Percentiles rank a stretch among this genome's conserved stretches.
phyloP scores from a whole-genome alignment of 345 rosid species.

The Camelina neglecta region DNA sequence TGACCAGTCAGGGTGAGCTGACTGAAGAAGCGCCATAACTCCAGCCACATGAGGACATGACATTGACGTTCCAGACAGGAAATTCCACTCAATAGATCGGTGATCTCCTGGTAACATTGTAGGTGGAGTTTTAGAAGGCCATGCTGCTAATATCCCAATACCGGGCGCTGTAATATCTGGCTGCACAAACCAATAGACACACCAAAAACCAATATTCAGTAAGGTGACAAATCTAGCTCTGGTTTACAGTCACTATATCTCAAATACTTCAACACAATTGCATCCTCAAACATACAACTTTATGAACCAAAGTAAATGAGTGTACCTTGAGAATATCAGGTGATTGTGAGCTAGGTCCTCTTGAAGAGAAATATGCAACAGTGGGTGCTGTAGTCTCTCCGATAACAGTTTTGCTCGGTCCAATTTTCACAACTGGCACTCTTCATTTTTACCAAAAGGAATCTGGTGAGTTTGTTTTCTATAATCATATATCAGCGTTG shows the following conservation, averaged over 20 bases:
- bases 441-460: slow-evolving; percentile 43
- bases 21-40: slow-evolving; percentile 62
- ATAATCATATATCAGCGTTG: neutral
- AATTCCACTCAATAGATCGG: slow-evolving; percentile 57
- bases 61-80: slow-evolving; percentile 78
- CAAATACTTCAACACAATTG: neutral
- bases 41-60: slow-evolving; percentile 81
- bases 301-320: neutral
- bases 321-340: slow-evolving; percentile 75
- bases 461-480: slow-evolving; percentile 15
- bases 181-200: slow-evolving; percentile 39
- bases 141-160: slow-evolving; percentile 68
- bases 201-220: slow-evolving; percentile 15
- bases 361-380: slow-evolving; percentile 66
- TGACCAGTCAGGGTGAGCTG: slow-evolving; percentile 71
- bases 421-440: slow-evolving; percentile 49
- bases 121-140: slow-evolving; percentile 70
- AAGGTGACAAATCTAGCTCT: slow-evolving; percentile 2
- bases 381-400: slow-evolving; percentile 64
- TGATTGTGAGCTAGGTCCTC: slow-evolving; percentile 71
- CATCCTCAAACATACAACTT: slow-evolving; percentile 2
- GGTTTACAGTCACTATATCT: neutral
- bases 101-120: slow-evolving; percentile 39
- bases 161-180: slow-evolving; percentile 81
- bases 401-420: slow-evolving; percentile 54